Conservation (phyloP, 1,139 yeast genomes). For the Saccharomyces pastorianus region DNA sequence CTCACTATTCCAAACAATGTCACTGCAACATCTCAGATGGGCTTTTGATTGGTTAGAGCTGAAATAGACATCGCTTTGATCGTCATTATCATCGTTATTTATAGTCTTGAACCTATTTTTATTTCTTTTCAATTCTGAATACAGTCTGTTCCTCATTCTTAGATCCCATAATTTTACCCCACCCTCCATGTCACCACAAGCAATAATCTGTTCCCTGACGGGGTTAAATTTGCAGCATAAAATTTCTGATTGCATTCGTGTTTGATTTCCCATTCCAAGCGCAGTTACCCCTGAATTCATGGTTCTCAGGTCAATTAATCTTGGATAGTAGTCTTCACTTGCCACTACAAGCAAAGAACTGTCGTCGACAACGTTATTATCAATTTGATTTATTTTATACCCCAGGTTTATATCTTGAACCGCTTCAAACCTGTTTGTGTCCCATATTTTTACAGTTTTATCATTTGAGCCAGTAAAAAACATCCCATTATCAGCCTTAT, state of each 20-base stretch:
- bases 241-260: conserved; percentile 56
- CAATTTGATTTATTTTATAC: conserved; percentile 48
- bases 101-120: conserved; percentile 2
- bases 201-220: conserved; percentile 39
- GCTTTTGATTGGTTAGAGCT: conserved; percentile 7
- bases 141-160: conserved; percentile 17
- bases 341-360: conserved; percentile 59
- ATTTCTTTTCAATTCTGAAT: conserved; percentile 12
- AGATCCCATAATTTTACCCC: conserved; percentile 36
- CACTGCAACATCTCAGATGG: conserved; percentile 22
- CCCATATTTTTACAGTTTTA: conserved; percentile 73
- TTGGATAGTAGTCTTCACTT: conserved; percentile 58
- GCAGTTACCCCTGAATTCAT: conserved; percentile 20
- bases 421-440: conserved; percentile 51
- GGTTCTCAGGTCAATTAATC: conserved; percentile 59
- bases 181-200: conserved; percentile 72
- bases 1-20: conserved; percentile 20
- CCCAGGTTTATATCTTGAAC: conserved; percentile 55
- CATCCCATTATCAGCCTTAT: conserved; percentile 84
- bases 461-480: conserved; percentile 80
- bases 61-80: neutral
- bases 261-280: conserved; percentile 54
- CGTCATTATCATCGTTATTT: conserved; percentile 1
- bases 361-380: conserved; percentile 44
- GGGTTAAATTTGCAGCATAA: conserved; percentile 77